phyloP scores from a whole-genome alignment of 202 grass and related monocot species.

The Panicum virgatum region DNA sequence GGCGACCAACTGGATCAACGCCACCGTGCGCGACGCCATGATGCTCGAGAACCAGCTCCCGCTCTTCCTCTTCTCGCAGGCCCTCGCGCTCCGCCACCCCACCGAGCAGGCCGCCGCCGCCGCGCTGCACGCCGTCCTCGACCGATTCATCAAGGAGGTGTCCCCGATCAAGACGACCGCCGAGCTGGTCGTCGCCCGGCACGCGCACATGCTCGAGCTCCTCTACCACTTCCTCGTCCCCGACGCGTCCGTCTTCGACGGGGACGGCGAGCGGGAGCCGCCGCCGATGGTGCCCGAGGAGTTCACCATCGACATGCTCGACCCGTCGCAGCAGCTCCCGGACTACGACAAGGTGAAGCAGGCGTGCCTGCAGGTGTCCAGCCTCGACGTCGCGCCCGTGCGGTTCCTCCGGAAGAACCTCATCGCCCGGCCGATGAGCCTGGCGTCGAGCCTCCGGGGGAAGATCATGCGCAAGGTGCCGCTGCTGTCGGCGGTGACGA shows the following conservation, averaged over 20 bases:
- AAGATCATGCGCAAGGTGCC: constrained; percentile 38
- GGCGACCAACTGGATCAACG: constrained; percentile 46
- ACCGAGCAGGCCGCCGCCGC: constrained; percentile 31
- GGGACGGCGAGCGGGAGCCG: background rate
- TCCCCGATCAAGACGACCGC: constrained; percentile 56
- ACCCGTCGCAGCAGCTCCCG: constrained; percentile 19
- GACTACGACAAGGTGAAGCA: constrained; percentile 52
- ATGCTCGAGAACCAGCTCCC: constrained; percentile 80
- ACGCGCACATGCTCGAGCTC: constrained; percentile 62
- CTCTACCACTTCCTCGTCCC: constrained; percentile 62
- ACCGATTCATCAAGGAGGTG: constrained; percentile 59
- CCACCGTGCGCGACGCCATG: constrained; percentile 55
- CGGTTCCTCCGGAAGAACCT: constrained; percentile 49
- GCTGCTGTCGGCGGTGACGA: constrained; percentile 8
- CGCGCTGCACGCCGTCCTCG: constrained; percentile 32
- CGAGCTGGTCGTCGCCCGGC: background rate
- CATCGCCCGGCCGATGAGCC: constrained; percentile 28
- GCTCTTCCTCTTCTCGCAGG: constrained; percentile 54
- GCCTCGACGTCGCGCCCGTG: constrained; percentile 39
- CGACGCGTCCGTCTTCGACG: constrained; percentile 10
- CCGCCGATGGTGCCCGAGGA: constrained; percentile 27
- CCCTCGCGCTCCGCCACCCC: constrained; percentile 39
- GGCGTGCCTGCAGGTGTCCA: constrained; percentile 33
- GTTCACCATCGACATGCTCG: constrained; percentile 25
- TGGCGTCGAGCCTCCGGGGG: constrained; percentile 30